Conservation (phyloP, 164 flowering plant species). For the Buxus sempervirens region DNA sequence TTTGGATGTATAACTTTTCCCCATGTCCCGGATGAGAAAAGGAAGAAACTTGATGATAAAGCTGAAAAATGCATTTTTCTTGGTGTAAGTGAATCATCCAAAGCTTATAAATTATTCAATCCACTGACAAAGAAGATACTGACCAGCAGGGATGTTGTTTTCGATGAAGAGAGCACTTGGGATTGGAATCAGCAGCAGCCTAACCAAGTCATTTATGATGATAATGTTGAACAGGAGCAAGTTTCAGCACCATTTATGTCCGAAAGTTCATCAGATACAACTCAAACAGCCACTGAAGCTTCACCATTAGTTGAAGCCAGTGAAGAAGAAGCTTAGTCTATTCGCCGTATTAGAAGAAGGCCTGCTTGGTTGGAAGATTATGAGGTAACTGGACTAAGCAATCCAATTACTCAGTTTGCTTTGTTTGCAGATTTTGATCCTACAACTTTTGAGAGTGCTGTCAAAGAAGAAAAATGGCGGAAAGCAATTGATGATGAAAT, state of each 20-base stretch:
- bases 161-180: constrained; percentile 5
- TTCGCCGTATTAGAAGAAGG: neutral
- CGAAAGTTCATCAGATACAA: neutral
- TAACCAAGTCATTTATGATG: neutral
- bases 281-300: neutral
- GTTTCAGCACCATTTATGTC: neutral
- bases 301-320: neutral
- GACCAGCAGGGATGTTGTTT: neutral
- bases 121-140: constrained; percentile 5
- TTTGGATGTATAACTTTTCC: neutral
- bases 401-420: constrained; percentile 4
- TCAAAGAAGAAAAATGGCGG: constrained; percentile 5
- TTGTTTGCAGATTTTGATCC: constrained; percentile 6
- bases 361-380: neutral
- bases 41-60: constrained; percentile 4
- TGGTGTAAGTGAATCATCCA: neutral
- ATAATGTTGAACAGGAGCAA: neutral
- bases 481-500: constrained; percentile 5
- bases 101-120: constrained; percentile 5
- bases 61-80: constrained; percentile 7
- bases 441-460: constrained; percentile 1
- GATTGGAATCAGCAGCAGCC: neutral
- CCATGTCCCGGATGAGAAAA: constrained; percentile 1
- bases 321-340: neutral
- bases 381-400: neutral